Evolutionary conservation across 805 yeast genomes (phyloP), one percentile per base, ranked within the genome.

Genomic region (Candida xiaguanensis): DNA sequence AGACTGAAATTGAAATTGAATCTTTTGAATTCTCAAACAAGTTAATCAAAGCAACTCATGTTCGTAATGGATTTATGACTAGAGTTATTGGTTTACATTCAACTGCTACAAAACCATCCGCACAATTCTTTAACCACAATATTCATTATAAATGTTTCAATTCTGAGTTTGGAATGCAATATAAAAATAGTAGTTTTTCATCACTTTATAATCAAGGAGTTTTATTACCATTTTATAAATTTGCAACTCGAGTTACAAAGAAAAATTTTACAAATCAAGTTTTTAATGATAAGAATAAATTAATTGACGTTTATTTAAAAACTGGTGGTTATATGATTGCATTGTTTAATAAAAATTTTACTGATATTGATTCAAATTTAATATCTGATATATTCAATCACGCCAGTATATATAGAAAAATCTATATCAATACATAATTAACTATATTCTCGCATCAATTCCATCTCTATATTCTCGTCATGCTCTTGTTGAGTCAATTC

Each of bases 301-400:
- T 49, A 13, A 48, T 72, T 33, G 79, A 75, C 16, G 60, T 76
- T 7, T 71, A 63, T 44, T 61, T 72, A 42, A 64, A 74, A 45
- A 62, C 75, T 1, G 79, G 79, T 2, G 83, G 83, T 0, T 78
- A 64, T 46, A 44, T 78, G 36, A 61, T 79, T 35, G 72, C 70
- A 4, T 64, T 68, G 3, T 76, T 77, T 51, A 66, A 58, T 43
- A 61, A 63, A 30, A 43, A 50, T 0, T 38, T 41, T 9, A 34
- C 37, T 8, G 53, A 44, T 3, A 54, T 70, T 24, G 45, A 54
- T n/a, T 65, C 62, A 3, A 62, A 55, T 1, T 60, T 63, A 25
- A 59, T 77, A 19, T 74, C 77, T 27, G 61, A 63, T 27, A 65
- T 76, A 15, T 75, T 67, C 44, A 68, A 67, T 20, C 65, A 71